phyloP scores from a whole-genome alignment of 768 basidiomycete genomes.

The Russula olivacea region DNA sequence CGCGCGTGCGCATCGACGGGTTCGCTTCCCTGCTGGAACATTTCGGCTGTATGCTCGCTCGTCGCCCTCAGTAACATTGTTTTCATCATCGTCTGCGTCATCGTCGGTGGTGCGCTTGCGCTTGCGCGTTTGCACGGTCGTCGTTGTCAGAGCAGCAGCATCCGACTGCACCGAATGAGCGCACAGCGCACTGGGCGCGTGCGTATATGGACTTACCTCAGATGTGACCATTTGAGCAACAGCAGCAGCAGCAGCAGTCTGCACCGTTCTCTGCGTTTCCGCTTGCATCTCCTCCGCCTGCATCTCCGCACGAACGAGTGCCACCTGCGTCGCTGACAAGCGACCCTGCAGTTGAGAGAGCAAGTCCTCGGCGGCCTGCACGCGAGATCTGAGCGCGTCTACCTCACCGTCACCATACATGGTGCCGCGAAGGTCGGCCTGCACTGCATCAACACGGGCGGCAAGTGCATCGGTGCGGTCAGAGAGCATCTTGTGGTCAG shows the following conservation, averaged over 20 bases:
- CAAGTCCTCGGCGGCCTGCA: slow-evolving; percentile 10
- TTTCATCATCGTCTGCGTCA: slow-evolving; percentile 17
- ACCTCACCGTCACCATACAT: slow-evolving; percentile 7
- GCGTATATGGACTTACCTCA: slow-evolving; percentile 18
- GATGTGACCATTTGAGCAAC: neutral
- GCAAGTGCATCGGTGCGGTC: slow-evolving; percentile 23
- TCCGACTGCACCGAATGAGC: slow-evolving; percentile 30
- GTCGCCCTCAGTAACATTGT: neutral
- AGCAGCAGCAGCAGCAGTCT: neutral
- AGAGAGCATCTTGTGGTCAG: slow-evolving; percentile 24
- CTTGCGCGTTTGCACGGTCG: slow-evolving; percentile 5
- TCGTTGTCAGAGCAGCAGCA: slow-evolving; percentile 18
- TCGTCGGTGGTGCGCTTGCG: slow-evolving; percentile 39
- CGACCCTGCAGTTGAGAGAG: slow-evolving; percentile 10
- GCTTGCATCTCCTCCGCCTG: slow-evolving; percentile 33
- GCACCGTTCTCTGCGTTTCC: slow-evolving; percentile 31
- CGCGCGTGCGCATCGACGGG: slow-evolving; percentile 39
- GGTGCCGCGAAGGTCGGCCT: slow-evolving; percentile 13
- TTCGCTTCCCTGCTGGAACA: slow-evolving; percentile 28
- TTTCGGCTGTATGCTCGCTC: slow-evolving; percentile 15
- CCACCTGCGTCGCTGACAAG: neutral
- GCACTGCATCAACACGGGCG: slow-evolving; percentile 19
- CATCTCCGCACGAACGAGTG: neutral
- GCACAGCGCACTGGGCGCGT: slow-evolving; percentile 17
- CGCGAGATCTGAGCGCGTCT: neutral